Evolutionary conservation across 1,139 yeast genomes (phyloP).

Genomic region (Taiozyma sp.): DNA sequence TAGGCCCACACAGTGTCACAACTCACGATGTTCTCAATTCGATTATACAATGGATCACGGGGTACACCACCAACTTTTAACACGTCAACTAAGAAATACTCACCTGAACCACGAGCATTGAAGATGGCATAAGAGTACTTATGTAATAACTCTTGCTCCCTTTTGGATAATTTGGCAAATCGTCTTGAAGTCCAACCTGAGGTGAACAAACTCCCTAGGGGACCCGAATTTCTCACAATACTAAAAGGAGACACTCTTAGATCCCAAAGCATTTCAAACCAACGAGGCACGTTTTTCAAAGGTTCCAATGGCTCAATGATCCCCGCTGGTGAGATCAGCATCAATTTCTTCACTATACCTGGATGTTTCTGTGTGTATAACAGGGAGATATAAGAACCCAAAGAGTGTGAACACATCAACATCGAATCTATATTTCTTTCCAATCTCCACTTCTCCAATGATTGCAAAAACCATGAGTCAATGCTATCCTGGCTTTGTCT

Average conservation of each 20-base stretch:
- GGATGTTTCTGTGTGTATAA: conserved; percentile 73
- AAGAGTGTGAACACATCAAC: conserved; percentile 81
- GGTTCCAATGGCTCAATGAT: conserved; percentile 40
- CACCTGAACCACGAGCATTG: conserved; percentile 71
- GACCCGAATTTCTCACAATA: conserved; percentile 58
- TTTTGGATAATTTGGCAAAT: conserved; percentile 44
- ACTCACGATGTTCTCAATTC: conserved; percentile 37
- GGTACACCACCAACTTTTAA: conserved; percentile 77
- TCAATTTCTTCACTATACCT: conserved; percentile 51
- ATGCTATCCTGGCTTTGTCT: conserved; percentile 38
- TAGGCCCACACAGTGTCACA: conserved; percentile 65
- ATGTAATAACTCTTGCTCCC: conserved; percentile 46
- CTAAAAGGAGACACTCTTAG: conserved; percentile 66
- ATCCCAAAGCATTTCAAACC: conserved; percentile 69
- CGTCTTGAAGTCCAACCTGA: conserved; percentile 77
- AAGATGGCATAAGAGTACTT: conserved; percentile 67
- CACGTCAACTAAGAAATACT: conserved; percentile 64
- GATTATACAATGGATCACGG: conserved; percentile 52
- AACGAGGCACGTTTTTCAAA: conserved; percentile 47
- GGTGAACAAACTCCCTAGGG: conserved; percentile 64
- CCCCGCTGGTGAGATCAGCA: conserved; percentile 85
- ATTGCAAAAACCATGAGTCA: conserved; percentile 72
- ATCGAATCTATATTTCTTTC: conserved; percentile 49
- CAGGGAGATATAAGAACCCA: conserved; percentile 85
- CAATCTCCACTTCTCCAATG: conserved; percentile 74